Evolutionary conservation across 768 basidiomycete species (phyloP), one percentile per base, ranked within the genome.

Genomic region (Russula compacta): DNA sequence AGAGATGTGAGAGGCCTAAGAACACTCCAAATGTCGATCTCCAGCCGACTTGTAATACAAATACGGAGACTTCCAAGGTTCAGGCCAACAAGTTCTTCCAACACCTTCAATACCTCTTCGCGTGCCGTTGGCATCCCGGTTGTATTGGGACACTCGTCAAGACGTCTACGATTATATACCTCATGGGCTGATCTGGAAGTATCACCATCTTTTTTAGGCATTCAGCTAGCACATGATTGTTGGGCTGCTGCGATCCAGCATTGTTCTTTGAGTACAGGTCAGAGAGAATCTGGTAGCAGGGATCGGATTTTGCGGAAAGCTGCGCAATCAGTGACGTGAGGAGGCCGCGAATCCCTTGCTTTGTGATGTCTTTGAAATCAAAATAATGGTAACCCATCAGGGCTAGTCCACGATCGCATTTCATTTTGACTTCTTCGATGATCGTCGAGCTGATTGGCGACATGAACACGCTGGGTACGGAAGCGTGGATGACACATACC

Each of bases 111-210:
- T 2, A 55, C 59, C 15, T 35, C 3, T 36, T 50, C 44, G 0
- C 59, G 53, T 0, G 46, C 9, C 4, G 59, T 35, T 7, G 38
- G 40, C 4, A 1, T 42, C 9, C 59, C 59, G 1, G 21, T 10
- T 0, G 3, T 15, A n/a, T 59, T 19, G 2, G 59, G 59, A 15
- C 59, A 60, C 24, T 60, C 59, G 12, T 60, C 59, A 4, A 60
- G 47, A 9, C 59, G 14, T 60, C 59, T 6, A 60, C n/a, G 1
- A 60, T n/a, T 0, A 60, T 33, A 35, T 49, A 60, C 12, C 29
- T 49, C 6, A 14, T 15, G 7, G 17, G 32, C 5, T 46, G 53
- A 4, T 7, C 47, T 11, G 19, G 32, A 2, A 24, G 32, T 5
- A 7, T 38, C 6, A 60, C 32, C 39, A 60, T 55, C 1, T 49